phyloP scores from a whole-genome alignment of 768 basidiomycete genomes.

The Leccinum uliginosum region DNA sequence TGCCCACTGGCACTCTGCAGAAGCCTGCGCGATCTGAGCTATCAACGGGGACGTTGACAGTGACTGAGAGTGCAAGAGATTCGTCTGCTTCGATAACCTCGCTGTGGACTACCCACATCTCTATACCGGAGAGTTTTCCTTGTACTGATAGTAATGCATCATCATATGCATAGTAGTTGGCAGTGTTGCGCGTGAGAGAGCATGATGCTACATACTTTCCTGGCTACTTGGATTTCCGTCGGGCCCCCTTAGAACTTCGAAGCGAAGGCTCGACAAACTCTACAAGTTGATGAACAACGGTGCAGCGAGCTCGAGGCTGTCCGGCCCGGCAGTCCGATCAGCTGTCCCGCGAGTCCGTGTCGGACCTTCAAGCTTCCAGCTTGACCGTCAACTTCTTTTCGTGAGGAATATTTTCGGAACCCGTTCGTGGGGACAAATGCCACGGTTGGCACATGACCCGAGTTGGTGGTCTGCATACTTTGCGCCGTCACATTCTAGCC shows the following conservation, averaged over 20 bases:
- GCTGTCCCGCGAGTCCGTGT: not conserved
- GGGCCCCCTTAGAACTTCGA: too few species aligned
- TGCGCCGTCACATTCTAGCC: not conserved
- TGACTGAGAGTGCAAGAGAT: too few species aligned
- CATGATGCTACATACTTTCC: too few species aligned
- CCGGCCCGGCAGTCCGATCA: not conserved
- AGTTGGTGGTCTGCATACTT: not conserved
- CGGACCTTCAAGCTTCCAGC: not conserved
- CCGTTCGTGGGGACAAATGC: not conserved
- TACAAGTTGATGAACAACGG: too few species aligned
- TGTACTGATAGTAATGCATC: not conserved
- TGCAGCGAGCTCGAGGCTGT: not conserved
- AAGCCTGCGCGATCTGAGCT: not conserved
- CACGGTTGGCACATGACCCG: not conserved
- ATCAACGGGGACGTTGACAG: not conserved
- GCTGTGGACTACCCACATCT: not conserved
- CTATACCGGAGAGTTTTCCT: not conserved
- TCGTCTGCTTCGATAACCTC: not conserved
- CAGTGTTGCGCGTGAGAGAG: too few species aligned
- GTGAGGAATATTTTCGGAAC: not conserved
- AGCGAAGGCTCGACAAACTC: too few species aligned
- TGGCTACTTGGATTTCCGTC: too few species aligned
- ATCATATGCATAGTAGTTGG: not conserved
- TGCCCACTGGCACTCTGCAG: too few species aligned
- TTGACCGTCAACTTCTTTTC: not conserved